Percentiles rank a stretch among this genome's conserved stretches.
Conservation (phyloP, 1,284 basidiomycete genomes). For the Golubevia sp. region DNA sequence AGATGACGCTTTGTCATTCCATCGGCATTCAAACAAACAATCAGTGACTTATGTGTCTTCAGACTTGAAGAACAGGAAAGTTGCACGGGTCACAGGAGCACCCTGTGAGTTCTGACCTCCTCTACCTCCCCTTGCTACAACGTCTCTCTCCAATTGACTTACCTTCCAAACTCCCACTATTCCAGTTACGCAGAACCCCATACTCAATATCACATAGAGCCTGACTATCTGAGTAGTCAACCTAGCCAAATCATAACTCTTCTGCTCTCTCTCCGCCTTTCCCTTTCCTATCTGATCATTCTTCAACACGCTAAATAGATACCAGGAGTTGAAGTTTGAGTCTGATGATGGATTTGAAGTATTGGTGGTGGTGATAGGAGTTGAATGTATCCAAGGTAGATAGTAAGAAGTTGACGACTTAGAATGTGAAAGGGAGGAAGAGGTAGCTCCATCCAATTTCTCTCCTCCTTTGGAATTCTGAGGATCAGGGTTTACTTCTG, state of each 20-base stretch:
- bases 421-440: neutral
- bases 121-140: constrained; percentile 16
- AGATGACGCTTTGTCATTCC: neutral
- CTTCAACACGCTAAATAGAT: neutral
- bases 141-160: neutral
- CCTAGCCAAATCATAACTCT: neutral
- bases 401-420: neutral
- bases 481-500: neutral
- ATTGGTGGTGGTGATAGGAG: no score
- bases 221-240: neutral
- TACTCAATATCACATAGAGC: neutral
- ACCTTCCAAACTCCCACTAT: neutral
- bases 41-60: no score
- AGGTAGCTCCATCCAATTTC: no score
- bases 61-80: constrained; percentile 19
- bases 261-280: neutral
- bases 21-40: constrained; percentile 8
- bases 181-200: neutral
- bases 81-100: constrained; percentile 27
- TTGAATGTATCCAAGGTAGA: neutral
- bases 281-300: neutral
- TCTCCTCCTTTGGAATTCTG: neutral
- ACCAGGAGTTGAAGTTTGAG: neutral
- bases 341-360: no score
- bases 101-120: constrained; percentile 28